These are phyloP conservation scores for Entrophospora sp. DNA, from an alignment of 192 early-diverging fungal species.

Conservation along the genomic window DNA sequence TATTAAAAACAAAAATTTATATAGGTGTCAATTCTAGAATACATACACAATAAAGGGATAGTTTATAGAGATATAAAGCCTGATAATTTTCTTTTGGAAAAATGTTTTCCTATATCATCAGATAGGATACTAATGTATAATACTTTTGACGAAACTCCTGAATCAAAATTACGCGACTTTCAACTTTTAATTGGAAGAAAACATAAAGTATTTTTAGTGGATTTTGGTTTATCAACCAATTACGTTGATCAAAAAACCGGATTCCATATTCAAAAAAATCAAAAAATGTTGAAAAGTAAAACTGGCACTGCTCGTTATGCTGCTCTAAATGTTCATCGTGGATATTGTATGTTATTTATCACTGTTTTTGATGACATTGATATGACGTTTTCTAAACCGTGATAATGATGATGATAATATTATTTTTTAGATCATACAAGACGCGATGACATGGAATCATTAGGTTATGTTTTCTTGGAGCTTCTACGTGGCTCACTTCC, in stretches of 20 bases:
- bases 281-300: slow-evolving; percentile 32
- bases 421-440: slow-evolving; percentile 59
- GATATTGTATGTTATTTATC: slow-evolving; percentile 44
- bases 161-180: slow-evolving; percentile 21
- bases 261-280: slow-evolving; percentile 34
- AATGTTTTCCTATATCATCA: slow-evolving; percentile 23
- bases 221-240: slow-evolving; percentile 41
- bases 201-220: slow-evolving; percentile 51
- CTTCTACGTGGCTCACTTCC: slow-evolving; percentile 65
- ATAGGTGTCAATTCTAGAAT: slow-evolving; percentile 35
- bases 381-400: neutral
- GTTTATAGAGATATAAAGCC: slow-evolving; percentile 59
- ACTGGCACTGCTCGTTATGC: slow-evolving; percentile 83
- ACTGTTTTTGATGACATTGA: neutral
- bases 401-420: too few species aligned
- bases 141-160: slow-evolving; percentile 23
- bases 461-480: slow-evolving; percentile 78
- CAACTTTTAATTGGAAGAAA: slow-evolving; percentile 26
- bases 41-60: slow-evolving; percentile 47
- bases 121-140: slow-evolving; percentile 16
- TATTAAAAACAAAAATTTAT: neutral
- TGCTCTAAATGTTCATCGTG: slow-evolving; percentile 74
- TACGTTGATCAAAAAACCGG: slow-evolving; percentile 35
- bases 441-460: slow-evolving; percentile 76
- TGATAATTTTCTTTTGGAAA: slow-evolving; percentile 54